phyloP scores from a whole-genome alignment of 495 filamentous ascomycete genomes.

The Darksidea phi region DNA sequence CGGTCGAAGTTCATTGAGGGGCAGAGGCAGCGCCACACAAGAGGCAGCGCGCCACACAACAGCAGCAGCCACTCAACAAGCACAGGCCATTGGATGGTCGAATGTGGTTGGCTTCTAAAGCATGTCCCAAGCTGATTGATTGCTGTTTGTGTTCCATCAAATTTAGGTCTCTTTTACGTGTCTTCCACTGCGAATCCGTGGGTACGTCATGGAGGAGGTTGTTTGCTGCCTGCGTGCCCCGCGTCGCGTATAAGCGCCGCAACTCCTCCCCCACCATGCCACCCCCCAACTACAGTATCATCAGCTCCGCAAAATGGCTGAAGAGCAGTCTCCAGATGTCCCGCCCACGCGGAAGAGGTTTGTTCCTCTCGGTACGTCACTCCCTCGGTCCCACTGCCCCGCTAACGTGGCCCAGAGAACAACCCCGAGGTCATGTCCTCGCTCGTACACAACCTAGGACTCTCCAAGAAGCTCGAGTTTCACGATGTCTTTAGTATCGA shows the following conservation, averaged over 20 bases:
- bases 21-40: not conserved
- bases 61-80: not conserved
- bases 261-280: not conserved
- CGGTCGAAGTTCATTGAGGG: constrained; percentile 26
- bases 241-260: not conserved
- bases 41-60: too few species aligned
- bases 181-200: too few species aligned
- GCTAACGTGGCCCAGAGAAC: constrained; percentile 51
- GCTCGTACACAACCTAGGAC: constrained; percentile 55
- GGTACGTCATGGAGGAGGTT: too few species aligned
- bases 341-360: constrained; percentile 32
- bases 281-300: not conserved
- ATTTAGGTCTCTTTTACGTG: too few species aligned
- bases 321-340: constrained; percentile 18
- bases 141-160: too few species aligned
- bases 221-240: not conserved
- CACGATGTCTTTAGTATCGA: constrained; percentile 59
- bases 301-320: constrained; percentile 20
- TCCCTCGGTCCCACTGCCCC: not conserved
- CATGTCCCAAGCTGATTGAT: too few species aligned
- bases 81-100: not conserved
- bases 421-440: constrained; percentile 59
- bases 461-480: constrained; percentile 54
- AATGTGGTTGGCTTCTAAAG: too few species aligned
- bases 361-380: constrained; percentile 35